Conservation (phyloP, 306 rosid species). For the Betula pendula region DNA sequence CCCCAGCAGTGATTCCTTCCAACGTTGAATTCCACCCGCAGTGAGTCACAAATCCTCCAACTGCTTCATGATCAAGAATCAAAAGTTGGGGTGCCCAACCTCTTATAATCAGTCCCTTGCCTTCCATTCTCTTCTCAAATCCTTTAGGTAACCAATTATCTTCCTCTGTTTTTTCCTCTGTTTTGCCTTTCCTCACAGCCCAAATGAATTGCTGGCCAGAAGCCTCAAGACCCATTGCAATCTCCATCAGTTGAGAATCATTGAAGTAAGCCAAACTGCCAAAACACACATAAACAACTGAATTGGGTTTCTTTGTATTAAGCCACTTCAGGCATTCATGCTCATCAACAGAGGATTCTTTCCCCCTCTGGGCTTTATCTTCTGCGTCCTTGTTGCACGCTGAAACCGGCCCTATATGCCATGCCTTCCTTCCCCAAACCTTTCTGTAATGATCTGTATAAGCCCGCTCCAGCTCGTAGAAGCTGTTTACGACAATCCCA, state of each 20-base stretch:
- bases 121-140: slow-evolving; percentile 43
- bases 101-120: slow-evolving; percentile 39
- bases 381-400: slow-evolving; percentile 9
- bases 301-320: slow-evolving; percentile 26
- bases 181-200: slow-evolving; percentile 35
- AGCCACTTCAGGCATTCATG: slow-evolving; percentile 41
- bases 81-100: slow-evolving; percentile 46
- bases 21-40: slow-evolving; percentile 46
- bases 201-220: slow-evolving; percentile 40
- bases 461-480: slow-evolving; percentile 50
- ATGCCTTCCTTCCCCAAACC: slow-evolving; percentile 36
- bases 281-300: slow-evolving; percentile 55
- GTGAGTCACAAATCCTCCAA: slow-evolving; percentile 38
- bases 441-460: slow-evolving; percentile 44
- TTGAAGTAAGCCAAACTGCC: slow-evolving; percentile 27
- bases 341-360: neutral
- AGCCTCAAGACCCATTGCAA: slow-evolving; percentile 52
- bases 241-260: slow-evolving; percentile 47
- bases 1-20: slow-evolving; percentile 32
- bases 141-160: slow-evolving; percentile 35
- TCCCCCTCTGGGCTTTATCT: slow-evolving; percentile 14
- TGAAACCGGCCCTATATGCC: slow-evolving; percentile 65
- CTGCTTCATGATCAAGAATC: slow-evolving; percentile 36
- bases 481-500: slow-evolving; percentile 53
- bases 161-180: neutral